Percentiles rank a stretch among this genome's conserved stretches.
Conservation (phyloP, 257 asterid species). For the Coffea canephora region DNA sequence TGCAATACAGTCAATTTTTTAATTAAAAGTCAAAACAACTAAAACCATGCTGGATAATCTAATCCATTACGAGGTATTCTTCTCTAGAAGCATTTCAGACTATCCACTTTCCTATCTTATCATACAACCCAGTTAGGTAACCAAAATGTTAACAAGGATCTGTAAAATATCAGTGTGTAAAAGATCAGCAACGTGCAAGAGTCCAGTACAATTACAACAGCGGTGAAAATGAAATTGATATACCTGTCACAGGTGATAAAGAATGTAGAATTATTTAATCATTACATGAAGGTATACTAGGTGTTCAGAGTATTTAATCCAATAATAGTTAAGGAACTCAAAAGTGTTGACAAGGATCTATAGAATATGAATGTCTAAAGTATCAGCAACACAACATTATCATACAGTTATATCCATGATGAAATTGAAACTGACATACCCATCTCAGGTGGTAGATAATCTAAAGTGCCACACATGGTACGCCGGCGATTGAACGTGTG, state of each 20-base stretch:
- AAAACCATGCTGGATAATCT: neutral
- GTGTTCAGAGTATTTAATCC: too few relatives aligned
- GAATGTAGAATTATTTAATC: too few relatives aligned
- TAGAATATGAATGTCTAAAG: neutral
- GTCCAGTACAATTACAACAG: neutral
- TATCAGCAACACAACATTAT: neutral
- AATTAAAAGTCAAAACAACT: neutral
- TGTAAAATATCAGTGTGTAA: neutral
- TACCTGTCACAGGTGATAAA: slow-evolving; percentile 98
- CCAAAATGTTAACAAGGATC: neutral
- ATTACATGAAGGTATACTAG: too few relatives aligned
- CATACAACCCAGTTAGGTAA: neutral
- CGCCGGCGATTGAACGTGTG: slow-evolving; percentile 93
- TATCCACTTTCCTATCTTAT: neutral
- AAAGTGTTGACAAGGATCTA: neutral
- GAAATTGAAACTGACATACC: slow-evolving; percentile 44
- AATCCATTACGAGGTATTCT: neutral
- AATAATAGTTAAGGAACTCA: too few relatives aligned
- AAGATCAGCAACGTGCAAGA: neutral
- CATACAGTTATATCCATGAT: neutral
- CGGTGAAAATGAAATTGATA: slow-evolving; percentile 10
- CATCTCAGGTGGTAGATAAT: slow-evolving; percentile 99
- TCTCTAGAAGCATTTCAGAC: neutral
- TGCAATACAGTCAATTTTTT: slow-evolving; percentile 1
- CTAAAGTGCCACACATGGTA: slow-evolving; percentile 98